These are phyloP conservation scores for Plenodomus tracheiphilus DNA, from an alignment of 2,329 filamentous ascomycete species.

Conservation along the genomic window DNA sequence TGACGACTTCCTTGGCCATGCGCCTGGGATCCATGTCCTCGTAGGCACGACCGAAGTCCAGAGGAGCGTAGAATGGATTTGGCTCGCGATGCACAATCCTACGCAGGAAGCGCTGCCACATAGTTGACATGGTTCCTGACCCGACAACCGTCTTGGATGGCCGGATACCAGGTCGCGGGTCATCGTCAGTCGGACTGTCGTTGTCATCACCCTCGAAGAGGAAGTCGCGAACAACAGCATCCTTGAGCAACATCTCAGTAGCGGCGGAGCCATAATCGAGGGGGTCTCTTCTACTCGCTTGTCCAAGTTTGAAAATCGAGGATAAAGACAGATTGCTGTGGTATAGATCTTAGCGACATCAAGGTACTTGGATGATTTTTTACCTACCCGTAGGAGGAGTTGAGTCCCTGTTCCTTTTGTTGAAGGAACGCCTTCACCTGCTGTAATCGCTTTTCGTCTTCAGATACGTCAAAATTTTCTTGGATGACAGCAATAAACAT, in stretches of 20 bases:
- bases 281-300: constrained; percentile 73
- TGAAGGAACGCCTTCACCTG: constrained; percentile 95
- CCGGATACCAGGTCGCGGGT: constrained; percentile 42
- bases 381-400: constrained; percentile 59
- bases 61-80: constrained; percentile 91
- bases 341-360: not conserved
- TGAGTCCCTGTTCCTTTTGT: constrained; percentile 78
- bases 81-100: constrained; percentile 70
- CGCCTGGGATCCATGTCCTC: constrained; percentile 81
- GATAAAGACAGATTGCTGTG: constrained; percentile 70
- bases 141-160: constrained; percentile 52
- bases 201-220: constrained; percentile 69
- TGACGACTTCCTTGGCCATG: constrained; percentile 89
- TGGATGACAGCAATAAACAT: constrained; percentile 99
- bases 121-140: constrained; percentile 61
- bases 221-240: constrained; percentile 93
- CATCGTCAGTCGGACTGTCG: constrained; percentile 28
- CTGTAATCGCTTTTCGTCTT: constrained; percentile 95
- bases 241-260: constrained; percentile 95
- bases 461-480: constrained; percentile 97
- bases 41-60: constrained; percentile 70
- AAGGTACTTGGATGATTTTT: not conserved
- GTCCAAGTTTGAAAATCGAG: constrained; percentile 63
- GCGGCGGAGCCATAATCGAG: constrained; percentile 89
- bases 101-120: constrained; percentile 64